Conservation (phyloP, 1,284 basidiomycete species). For the Apiotrichum siamense region DNA sequence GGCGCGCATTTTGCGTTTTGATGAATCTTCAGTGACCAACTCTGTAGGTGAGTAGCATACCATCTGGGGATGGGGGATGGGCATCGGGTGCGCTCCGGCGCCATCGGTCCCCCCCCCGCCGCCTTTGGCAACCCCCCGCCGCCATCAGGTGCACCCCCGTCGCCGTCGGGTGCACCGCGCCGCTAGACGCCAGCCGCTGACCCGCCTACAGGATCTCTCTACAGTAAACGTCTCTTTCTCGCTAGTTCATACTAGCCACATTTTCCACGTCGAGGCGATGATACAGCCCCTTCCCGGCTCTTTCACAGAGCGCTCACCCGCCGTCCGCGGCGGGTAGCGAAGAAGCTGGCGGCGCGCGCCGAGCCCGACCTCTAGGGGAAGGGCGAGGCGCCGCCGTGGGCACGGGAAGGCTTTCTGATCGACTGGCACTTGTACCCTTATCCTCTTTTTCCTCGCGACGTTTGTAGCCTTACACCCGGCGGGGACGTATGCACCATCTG, state of each 20-base stretch:
- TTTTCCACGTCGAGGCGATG: constrained; percentile 48
- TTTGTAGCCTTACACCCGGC: not conserved
- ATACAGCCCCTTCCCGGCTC: constrained; percentile 44
- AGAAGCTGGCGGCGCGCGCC: constrained; percentile 42
- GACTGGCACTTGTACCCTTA: constrained; percentile 19
- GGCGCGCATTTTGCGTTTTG: not conserved
- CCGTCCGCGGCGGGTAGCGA: constrained; percentile 26
- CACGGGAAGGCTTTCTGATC: constrained; percentile 47
- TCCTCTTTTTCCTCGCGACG: not conserved
- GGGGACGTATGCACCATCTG: not conserved
- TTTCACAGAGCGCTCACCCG: constrained; percentile 43
- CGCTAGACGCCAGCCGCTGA: not conserved
- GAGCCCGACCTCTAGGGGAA: constrained; percentile 23
- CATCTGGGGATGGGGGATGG: too few relatives aligned
- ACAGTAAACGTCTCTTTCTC: constrained; percentile 44
- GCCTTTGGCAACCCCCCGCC: not conserved
- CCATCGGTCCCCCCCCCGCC: not conserved
- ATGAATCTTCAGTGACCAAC: constrained; percentile 4
- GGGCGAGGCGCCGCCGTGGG: constrained; percentile 31
- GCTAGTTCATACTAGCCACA: constrained; percentile 48
- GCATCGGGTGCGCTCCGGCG: not conserved
- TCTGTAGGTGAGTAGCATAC: constrained; percentile 3
- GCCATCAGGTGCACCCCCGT: too few relatives aligned
- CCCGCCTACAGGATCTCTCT: constrained; percentile 40
- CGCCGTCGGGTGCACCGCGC: not conserved